Conservation (phyloP, 306 rosid genomes). For the Vigna angularis region DNA sequence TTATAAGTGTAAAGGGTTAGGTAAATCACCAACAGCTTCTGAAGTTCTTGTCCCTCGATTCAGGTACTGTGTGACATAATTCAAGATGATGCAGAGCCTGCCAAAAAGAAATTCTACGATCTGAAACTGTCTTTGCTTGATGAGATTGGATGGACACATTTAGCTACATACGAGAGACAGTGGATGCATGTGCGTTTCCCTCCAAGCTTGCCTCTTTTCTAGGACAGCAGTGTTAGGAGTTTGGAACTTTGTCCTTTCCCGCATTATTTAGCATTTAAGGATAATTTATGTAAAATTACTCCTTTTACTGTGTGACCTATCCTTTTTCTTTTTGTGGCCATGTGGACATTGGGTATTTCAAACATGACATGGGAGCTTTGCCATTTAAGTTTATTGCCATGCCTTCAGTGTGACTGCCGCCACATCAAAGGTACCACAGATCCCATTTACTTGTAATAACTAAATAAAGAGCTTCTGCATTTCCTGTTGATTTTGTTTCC, state of each 20-base stretch:
- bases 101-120: slow-evolving; percentile 87
- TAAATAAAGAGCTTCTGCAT: slow-evolving; percentile 23
- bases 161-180: slow-evolving; percentile 72
- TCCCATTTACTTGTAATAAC: background rate
- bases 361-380: slow-evolving; percentile 28
- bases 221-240: slow-evolving; percentile 25
- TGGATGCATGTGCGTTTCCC: slow-evolving; percentile 98
- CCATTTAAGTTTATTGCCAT: slow-evolving; percentile 6
- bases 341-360: background rate
- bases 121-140: slow-evolving; percentile 80
- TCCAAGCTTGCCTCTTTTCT: slow-evolving; percentile 76
- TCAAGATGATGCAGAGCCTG: slow-evolving; percentile 72
- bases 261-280: slow-evolving; percentile 3
- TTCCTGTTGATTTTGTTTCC: background rate
- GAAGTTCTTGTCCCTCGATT: slow-evolving; percentile 20
- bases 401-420: background rate
- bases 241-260: slow-evolving; percentile 16
- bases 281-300: slow-evolving; percentile 19
- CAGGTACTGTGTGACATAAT: slow-evolving; percentile 78
- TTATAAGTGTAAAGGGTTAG: background rate
- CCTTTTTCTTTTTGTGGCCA: background rate
- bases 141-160: slow-evolving; percentile 84
- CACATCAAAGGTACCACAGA: background rate
- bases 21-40: slow-evolving; percentile 11
- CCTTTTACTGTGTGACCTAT: background rate